Base-by-base conservation (phyloP, 2,329 filamentous ascomycete species). In the Arthrobotrys musiformis region DNA sequence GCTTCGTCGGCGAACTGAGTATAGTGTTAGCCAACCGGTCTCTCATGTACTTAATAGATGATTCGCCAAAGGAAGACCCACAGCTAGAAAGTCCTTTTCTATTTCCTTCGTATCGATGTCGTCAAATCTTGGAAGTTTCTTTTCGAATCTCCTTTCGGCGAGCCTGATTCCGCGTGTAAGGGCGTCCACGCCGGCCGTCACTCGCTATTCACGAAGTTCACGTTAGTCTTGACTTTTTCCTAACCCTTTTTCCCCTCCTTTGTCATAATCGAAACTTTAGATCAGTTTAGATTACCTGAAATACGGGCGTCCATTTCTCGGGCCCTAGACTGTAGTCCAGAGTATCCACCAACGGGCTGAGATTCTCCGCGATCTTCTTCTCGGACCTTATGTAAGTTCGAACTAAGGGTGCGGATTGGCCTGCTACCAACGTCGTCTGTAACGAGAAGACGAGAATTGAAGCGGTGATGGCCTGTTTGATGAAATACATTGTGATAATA, bases 1-100 rank as follows among this genome's bases (percentile, higher is more conserved):
- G 54, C 54, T 40, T 58, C 54, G 22, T 58, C 54, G 17, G 54
- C 54, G 33, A 58, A 58, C 54, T 58, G n/a, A 2, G 4, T 40
- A 22, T 22, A 22, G 33, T 19, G 6, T 33, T 11, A n/a, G 11
- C 11, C 4, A 19, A 3, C n/a, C 22, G 35, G 22, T 37, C 3
- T 56, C 24, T 4, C 2, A 2, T 13, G 0, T 35, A 13, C 7
- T 3, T 22, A 24, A 1, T 58, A 15, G 13, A 2, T 24, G 17
- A 19, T 2, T 1, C 13, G 33, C 8, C n/a, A 9, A 8, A 15
- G 26, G 13, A 4, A 33, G 15, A 40, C 30, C 1, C 33, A 58
- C 54, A 4, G 54, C 22, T 40, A 58, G 9, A 33, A 58, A 58
- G 1, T 58, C 54, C 15, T 22, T 33, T 40, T 58, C 54, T 24